Percentiles rank a stretch among this genome's conserved stretches.
phyloP scores from a whole-genome alignment of 306 rosid species.

The Dalbergia oliveri region DNA sequence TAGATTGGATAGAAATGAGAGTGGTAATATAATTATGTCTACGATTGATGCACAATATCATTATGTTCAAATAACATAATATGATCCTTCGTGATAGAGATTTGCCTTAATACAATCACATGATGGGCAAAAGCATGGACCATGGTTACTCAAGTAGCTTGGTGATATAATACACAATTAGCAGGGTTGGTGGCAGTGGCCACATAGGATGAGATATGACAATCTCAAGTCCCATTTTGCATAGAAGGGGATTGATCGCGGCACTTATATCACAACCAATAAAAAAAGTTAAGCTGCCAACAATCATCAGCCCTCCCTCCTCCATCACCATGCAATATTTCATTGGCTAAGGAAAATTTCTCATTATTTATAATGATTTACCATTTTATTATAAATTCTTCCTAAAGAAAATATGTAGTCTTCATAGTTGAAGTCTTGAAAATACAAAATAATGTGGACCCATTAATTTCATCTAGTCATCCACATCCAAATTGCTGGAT shows the following conservation, averaged over 20 bases:
- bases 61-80: no score
- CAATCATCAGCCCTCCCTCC: not conserved
- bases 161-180: not conserved
- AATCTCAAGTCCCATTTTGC: no score
- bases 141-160: not conserved
- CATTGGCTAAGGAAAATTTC: not conserved
- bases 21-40: no score
- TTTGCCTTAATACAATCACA: not conserved
- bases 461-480: not conserved
- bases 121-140: not conserved
- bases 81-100: no score
- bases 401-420: not conserved
- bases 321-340: no score
- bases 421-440: no score
- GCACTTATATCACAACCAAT: not conserved
- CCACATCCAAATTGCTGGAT: no score
- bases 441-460: not conserved
- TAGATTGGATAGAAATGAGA: no score
- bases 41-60: no score
- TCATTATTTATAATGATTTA: not conserved
- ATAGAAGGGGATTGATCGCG: not conserved
- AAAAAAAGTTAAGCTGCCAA: not conserved
- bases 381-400: not conserved
- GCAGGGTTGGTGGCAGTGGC: not conserved
- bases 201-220: not conserved